Evolutionary conservation across 2,329 filamentous ascomycete species (phyloP).

Genomic region (Penicillium frequentans): DNA sequence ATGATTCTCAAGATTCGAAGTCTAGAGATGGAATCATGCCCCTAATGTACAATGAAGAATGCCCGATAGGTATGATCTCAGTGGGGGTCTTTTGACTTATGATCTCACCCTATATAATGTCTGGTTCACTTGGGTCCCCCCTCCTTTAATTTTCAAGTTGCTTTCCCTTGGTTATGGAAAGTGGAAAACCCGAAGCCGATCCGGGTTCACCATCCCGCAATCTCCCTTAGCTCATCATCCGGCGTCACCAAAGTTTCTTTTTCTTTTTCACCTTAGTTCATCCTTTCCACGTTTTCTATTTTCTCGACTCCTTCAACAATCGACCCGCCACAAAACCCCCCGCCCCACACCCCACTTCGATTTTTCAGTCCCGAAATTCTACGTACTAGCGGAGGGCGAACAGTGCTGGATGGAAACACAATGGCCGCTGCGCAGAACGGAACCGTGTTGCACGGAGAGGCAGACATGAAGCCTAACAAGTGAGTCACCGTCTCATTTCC

Average conservation of each 20-base stretch:
- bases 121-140: background rate
- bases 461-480: constrained; percentile 61
- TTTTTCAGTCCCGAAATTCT: background rate
- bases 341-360: constrained; percentile 5
- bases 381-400: background rate
- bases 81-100: background rate
- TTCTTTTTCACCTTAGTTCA: constrained; percentile 10
- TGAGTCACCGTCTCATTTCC: constrained; percentile 41
- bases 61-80: background rate
- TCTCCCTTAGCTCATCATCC: constrained; percentile 38
- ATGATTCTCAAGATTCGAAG: too few species aligned
- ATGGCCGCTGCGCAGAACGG: constrained; percentile 48
- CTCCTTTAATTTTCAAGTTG: background rate
- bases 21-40: too few species aligned
- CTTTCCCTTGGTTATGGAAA: background rate
- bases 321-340: constrained; percentile 4
- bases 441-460: constrained; percentile 53
- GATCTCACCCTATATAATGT: background rate
- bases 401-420: constrained; percentile 38
- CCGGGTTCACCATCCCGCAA: constrained; percentile 32
- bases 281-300: constrained; percentile 2
- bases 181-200: constrained; percentile 15
- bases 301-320: background rate
- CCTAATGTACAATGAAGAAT: background rate
- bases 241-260: constrained; percentile 22